Evolutionary conservation across 2,329 filamentous ascomycete genomes (phyloP).

Genomic region (Phialophora tarda): DNA sequence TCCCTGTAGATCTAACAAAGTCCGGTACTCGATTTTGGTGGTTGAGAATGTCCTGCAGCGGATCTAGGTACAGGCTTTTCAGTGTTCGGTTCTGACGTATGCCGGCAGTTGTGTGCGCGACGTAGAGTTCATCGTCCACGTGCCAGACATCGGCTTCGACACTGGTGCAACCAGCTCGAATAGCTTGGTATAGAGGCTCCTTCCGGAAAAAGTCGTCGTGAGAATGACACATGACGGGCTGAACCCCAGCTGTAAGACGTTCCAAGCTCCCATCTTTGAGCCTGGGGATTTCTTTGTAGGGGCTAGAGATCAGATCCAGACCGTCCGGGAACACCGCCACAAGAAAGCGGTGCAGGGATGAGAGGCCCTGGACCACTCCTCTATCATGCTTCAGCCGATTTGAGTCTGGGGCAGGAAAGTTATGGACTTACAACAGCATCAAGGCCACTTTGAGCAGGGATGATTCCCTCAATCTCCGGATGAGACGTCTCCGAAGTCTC

Average conservation of each 20-base stretch:
- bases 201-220: constrained; percentile 65
- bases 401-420: neutral
- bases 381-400: constrained; percentile 9
- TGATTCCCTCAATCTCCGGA: neutral
- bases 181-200: constrained; percentile 59
- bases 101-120: constrained; percentile 59
- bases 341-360: constrained; percentile 47
- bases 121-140: constrained; percentile 52
- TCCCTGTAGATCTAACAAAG: constrained; percentile 39
- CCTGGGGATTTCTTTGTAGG: constrained; percentile 44
- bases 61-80: constrained; percentile 58
- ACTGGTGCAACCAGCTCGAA: constrained; percentile 60
- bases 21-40: constrained; percentile 52
- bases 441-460: constrained; percentile 11
- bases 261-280: constrained; percentile 41
- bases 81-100: constrained; percentile 57
- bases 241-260: constrained; percentile 53
- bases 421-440: constrained; percentile 18
- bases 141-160: constrained; percentile 65
- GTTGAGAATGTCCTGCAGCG: constrained; percentile 56
- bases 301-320: constrained; percentile 44
- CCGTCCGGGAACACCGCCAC: constrained; percentile 47
- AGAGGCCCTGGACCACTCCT: constrained; percentile 39
- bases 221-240: constrained; percentile 59
- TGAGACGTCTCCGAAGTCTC: constrained; percentile 12